phyloP scores from a whole-genome alignment of 164 flowering plant genomes.

The Cinnamomum micranthum region DNA sequence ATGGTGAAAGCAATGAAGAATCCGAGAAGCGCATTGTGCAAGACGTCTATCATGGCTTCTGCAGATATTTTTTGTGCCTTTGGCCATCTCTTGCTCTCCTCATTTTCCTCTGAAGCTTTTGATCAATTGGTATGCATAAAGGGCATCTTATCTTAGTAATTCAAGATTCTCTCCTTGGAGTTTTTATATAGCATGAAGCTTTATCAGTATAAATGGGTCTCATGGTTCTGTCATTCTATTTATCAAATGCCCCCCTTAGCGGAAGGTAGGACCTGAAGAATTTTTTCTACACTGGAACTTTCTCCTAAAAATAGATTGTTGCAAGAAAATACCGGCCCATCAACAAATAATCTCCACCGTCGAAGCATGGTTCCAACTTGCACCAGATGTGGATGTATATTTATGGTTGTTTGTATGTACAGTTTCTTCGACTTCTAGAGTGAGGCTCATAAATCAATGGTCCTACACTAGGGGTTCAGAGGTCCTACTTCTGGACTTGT shows the following conservation, averaged over 20 bases:
- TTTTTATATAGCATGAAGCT: too few species aligned
- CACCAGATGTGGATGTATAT: neutral
- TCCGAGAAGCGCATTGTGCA: slow-evolving; percentile 89
- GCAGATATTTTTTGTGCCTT: slow-evolving; percentile 67
- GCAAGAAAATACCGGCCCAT: too few species aligned
- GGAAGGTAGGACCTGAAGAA: neutral
- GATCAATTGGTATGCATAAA: slow-evolving; percentile 52
- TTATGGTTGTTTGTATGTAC: neutral
- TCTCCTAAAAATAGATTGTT: too few species aligned
- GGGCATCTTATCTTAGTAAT: neutral
- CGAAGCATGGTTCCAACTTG: too few species aligned
- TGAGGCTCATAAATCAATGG: too few species aligned
- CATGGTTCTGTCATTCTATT: neutral
- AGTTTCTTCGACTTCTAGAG: too few species aligned
- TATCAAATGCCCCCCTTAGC: neutral
- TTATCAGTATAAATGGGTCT: neutral
- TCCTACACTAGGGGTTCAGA: neutral
- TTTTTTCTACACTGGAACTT: too few species aligned
- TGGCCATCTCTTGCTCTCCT: slow-evolving; percentile 55
- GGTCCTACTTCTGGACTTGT: too few species aligned
- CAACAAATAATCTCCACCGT: too few species aligned
- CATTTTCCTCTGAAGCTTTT: slow-evolving; percentile 41
- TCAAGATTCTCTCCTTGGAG: too few species aligned
- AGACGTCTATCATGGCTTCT: slow-evolving; percentile 88
- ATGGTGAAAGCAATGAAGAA: slow-evolving; percentile 86